Conservation (phyloP, 2,329 filamentous ascomycete genomes). For the Tolypocladium endophyticum region DNA sequence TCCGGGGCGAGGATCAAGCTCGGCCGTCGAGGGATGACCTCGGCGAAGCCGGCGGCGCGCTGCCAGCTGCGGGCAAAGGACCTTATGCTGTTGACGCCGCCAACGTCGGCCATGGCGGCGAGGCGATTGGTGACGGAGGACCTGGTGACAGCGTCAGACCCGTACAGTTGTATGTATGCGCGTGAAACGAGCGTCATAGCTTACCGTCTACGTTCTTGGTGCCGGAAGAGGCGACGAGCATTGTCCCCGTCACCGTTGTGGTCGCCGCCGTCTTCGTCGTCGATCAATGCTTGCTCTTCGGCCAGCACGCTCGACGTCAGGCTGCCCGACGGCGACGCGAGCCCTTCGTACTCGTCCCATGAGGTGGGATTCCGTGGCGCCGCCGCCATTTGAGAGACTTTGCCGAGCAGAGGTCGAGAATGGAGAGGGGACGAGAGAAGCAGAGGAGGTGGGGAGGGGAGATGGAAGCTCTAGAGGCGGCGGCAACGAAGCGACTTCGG, state of each 20-base stretch:
- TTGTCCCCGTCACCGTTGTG: conserved; percentile 2
- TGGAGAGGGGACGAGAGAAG: background rate
- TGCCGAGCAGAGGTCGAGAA: background rate
- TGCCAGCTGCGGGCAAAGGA: conserved; percentile 92
- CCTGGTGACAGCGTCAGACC: conserved; percentile 20
- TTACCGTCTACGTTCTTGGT: conserved; percentile 20
- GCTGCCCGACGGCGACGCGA: conserved; percentile 30
- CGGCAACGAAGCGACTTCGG: background rate
- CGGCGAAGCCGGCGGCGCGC: conserved; percentile 76
- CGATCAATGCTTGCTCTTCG: conserved; percentile 36
- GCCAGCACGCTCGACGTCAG: conserved; percentile 28
- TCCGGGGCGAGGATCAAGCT: conserved; percentile 60
- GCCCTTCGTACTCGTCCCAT: conserved; percentile 37
- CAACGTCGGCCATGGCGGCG: conserved; percentile 55
- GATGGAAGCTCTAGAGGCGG: background rate
- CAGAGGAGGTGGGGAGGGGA: background rate
- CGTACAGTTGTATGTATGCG: too few relatives aligned
- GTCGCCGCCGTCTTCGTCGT: conserved; percentile 23
- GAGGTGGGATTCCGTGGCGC: conserved; percentile 26
- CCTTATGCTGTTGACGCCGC: conserved; percentile 86
- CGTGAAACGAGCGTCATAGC: background rate
- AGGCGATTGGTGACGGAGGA: conserved; percentile 50
- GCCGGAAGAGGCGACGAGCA: conserved; percentile 9
- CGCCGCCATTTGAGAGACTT: conserved; percentile 14
- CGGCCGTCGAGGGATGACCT: conserved; percentile 71